Evolutionary conservation across 2,329 filamentous ascomycete genomes (phyloP), one percentile per base, ranked within the genome.

Genomic region (Fusarium algeriense): DNA sequence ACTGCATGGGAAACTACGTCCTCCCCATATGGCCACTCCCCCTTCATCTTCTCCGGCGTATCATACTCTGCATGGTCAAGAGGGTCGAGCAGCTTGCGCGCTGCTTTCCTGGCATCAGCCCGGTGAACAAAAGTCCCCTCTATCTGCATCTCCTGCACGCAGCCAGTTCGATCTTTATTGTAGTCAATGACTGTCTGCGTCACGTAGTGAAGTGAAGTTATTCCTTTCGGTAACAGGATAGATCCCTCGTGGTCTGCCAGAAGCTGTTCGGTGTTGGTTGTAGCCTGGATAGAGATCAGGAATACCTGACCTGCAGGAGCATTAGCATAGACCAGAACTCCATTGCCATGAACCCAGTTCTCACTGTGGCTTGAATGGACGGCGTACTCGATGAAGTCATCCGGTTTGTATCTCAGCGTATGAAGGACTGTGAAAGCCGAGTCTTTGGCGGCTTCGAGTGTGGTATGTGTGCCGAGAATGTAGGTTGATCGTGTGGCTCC

Each of bases 1-100:
- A 86, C 81, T 9, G 83, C 84, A 64, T 84, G 83, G 17, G 83
- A 80, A 3, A 83, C 62, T 5, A 82, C 80, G 28, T 85, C 81
- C 19, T 84, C 82, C 8, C 83, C 83, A 78, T 81, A 86, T 4
- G 83, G 82, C 82, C 83, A 85, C 60, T 82, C 65, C 6, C 67
- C 75, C 3, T 53, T 55, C 32, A 76, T 62, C 26, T 74, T 75
- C 14, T 77, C 77, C 23, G 76, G 75, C 57, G 78, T 76, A 43
- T 82, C 80, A 50, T 80, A 82, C 72, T 83, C 76, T 0, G 69
- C 80, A 63, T 77, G 83, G 13, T 76, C 71, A 5, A 71, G 64
- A 11, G 64, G 67, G 7, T 79, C 74, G 9, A 85, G 77, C 7
- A 74, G 71, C n/a, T 56, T 57, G 26, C 76, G 73, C 1, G 83